Conservation (phyloP, 2,329 filamentous ascomycete species). For the Beauveria brongniartii region DNA sequence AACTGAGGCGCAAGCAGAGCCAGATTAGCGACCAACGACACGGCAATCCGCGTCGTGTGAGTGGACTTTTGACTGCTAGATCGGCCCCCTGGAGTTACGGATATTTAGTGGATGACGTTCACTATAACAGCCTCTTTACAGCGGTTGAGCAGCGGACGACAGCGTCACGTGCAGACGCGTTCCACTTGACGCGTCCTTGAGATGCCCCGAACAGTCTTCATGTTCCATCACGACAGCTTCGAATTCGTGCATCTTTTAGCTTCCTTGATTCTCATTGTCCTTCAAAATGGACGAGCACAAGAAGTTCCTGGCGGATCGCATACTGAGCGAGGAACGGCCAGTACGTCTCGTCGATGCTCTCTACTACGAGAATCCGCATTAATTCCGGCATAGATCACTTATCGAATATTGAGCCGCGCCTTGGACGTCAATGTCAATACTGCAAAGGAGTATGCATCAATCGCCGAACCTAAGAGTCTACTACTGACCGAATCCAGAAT, state of each 20-base stretch:
- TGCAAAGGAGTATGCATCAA: conserved; percentile 68
- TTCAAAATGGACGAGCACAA: conserved; percentile 52
- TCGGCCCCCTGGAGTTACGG: neutral
- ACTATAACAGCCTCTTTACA: neutral
- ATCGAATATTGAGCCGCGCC: conserved; percentile 73
- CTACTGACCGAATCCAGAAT: conserved; percentile 46
- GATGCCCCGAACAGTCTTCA: neutral
- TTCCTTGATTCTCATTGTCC: neutral
- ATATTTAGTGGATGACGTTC: neutral
- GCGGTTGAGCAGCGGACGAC: neutral
- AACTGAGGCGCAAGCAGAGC: neutral
- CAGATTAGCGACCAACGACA: neutral
- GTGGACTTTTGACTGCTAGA: neutral
- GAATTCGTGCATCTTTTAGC: neutral
- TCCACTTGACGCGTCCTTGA: conserved; percentile 5
- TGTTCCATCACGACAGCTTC: neutral
- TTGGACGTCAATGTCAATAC: conserved; percentile 77
- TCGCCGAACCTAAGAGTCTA: conserved; percentile 37
- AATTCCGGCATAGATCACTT: conserved; percentile 59
- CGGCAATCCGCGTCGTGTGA: conserved; percentile 6
- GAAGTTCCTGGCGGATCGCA: conserved; percentile 64
- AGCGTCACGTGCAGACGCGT: conserved; percentile 10
- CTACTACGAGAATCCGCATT: neutral
- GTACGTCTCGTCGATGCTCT: conserved; percentile 35
- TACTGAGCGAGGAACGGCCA: conserved; percentile 67